phyloP scores from a whole-genome alignment of 2,329 filamentous ascomycete genomes.

The Albophoma yamanashiensis region DNA sequence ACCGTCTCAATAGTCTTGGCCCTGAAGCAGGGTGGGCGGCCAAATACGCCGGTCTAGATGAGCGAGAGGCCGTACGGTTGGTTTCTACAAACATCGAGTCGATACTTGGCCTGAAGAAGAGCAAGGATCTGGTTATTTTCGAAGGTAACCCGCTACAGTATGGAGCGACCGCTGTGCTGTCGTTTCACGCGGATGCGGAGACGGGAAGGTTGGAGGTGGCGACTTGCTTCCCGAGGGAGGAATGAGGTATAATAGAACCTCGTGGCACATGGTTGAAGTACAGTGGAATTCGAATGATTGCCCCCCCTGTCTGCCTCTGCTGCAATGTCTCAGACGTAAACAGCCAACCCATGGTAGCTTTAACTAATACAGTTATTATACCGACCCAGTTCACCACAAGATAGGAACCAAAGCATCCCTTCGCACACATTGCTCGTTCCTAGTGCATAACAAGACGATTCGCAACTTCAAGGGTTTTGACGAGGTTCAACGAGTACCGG shows the following conservation, averaged over 20 bases:
- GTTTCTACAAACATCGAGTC: constrained; percentile 29
- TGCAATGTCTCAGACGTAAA: too few species aligned
- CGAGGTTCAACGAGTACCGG: too few species aligned
- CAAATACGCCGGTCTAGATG: background rate
- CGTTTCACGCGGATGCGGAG: constrained; percentile 18
- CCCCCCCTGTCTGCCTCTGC: too few species aligned
- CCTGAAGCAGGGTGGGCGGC: background rate
- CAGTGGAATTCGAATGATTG: too few species aligned
- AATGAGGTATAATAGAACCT: background rate
- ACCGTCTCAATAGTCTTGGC: background rate
- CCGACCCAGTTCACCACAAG: too few species aligned
- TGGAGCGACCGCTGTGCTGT: constrained; percentile 26
- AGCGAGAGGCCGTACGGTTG: constrained; percentile 18
- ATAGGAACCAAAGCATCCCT: too few species aligned
- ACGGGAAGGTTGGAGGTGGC: constrained; percentile 16
- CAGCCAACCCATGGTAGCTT: too few species aligned
- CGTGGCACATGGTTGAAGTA: background rate
- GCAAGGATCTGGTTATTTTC: constrained; percentile 29
- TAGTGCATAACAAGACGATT: too few species aligned
- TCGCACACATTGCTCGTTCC: too few species aligned
- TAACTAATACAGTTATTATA: too few species aligned
- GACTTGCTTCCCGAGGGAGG: constrained; percentile 11
- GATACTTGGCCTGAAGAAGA: constrained; percentile 24
- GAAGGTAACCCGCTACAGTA: constrained; percentile 30
- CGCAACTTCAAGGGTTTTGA: too few species aligned